A percentile compares a stretch with the other conserved stretches of the same genome.
phyloP scores from a whole-genome alignment of 1,284 basidiomycete species.

The Moesziomyces aphidis region DNA sequence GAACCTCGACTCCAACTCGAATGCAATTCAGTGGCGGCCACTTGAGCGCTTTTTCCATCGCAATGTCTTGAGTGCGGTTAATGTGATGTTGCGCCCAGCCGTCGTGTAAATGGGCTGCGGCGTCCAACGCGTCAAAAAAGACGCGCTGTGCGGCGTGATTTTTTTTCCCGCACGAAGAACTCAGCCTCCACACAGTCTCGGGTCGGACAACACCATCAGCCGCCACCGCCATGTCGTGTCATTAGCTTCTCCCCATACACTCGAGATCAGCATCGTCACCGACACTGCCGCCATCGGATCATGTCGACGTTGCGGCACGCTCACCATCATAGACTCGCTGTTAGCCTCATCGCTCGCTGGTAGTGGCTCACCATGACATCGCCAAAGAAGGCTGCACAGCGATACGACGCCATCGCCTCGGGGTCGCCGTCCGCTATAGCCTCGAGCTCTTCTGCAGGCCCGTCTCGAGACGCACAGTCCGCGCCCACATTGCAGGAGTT shows the following conservation, averaged over 20 bases:
- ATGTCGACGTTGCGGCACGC: slow-evolving; percentile 13
- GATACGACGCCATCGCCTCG: slow-evolving; percentile 28
- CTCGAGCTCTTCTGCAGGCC: neutral
- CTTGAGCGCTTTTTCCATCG: too few species aligned
- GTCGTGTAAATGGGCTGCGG: slow-evolving; percentile 14
- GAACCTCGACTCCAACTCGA: neutral
- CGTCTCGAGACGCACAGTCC: neutral
- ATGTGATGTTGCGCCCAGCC: neutral
- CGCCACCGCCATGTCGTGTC: neutral
- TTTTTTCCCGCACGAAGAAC: slow-evolving; percentile 18
- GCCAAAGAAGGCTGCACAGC: slow-evolving; percentile 38
- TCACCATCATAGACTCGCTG: neutral
- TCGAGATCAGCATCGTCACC: neutral
- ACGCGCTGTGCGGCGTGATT: slow-evolving; percentile 23
- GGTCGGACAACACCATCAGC: slow-evolving; percentile 5
- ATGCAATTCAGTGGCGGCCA: too few species aligned
- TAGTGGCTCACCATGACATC: slow-evolving; percentile 19
- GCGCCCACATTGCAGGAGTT: neutral
- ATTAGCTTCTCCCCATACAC: neutral
- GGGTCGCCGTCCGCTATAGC: slow-evolving; percentile 4
- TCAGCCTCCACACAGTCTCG: slow-evolving; percentile 38
- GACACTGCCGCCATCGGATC: neutral
- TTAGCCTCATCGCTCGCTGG: slow-evolving; percentile 9
- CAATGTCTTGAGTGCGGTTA: neutral
- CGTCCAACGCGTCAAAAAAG: slow-evolving; percentile 14